phyloP scores from a whole-genome alignment of 345 rosid species.

The Ceriops tagal region DNA sequence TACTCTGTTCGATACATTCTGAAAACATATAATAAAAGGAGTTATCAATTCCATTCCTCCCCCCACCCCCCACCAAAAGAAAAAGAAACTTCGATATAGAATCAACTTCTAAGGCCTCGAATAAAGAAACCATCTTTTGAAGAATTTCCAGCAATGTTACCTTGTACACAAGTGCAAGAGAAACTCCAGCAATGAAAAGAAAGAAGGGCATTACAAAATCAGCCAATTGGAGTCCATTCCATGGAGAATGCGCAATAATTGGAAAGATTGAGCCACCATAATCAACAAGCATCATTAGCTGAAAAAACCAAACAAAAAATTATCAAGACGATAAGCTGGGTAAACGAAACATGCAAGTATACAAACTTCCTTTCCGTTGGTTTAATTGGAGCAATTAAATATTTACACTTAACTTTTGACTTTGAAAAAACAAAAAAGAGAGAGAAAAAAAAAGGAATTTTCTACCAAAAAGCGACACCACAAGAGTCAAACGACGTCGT shows the following conservation, averaged over 20 bases:
- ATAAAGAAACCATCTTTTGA: no score
- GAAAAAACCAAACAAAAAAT: neutral
- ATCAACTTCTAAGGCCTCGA: no score
- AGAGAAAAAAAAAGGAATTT: no score
- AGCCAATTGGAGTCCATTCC: conserved; percentile 46
- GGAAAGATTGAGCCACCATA: conserved; percentile 40
- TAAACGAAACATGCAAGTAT: neutral
- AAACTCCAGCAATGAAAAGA: conserved; percentile 42
- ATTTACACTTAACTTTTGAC: no score
- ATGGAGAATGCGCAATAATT: conserved; percentile 40
- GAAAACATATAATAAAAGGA: neutral
- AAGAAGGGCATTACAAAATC: conserved; percentile 53
- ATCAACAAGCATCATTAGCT: conserved; percentile 47
- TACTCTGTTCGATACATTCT: conserved; percentile 38
- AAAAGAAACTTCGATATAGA: neutral
- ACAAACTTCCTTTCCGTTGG: neutral
- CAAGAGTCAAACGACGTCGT: neutral
- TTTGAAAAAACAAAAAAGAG: no score
- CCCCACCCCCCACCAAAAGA: neutral
- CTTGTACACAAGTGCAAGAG: conserved; percentile 47
- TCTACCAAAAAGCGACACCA: conserved; percentile 9
- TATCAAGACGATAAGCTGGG: neutral
- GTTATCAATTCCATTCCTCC: neutral
- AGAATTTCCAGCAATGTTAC: conserved; percentile 10
- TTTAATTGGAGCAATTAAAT: neutral